These are phyloP conservation scores for Pseudomonodictys pantanalensis DNA, from an alignment of 495 filamentous ascomycete genomes.

Conservation along the genomic window DNA sequence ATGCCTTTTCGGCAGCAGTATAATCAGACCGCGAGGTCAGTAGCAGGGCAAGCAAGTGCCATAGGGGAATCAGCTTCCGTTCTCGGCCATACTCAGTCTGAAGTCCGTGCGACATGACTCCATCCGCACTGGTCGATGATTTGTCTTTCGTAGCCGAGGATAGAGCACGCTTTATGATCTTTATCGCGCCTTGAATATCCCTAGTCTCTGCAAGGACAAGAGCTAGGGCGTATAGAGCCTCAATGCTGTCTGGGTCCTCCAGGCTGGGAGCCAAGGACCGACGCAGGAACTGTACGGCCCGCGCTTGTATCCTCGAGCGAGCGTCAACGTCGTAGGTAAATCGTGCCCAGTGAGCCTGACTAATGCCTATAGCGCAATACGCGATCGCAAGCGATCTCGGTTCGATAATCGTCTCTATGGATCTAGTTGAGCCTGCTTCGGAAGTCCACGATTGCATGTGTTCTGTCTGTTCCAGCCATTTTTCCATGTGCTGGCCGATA, in stretches of 20 bases:
- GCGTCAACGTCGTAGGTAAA: constrained; percentile 69
- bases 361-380: constrained; percentile 78
- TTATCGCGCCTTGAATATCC: constrained; percentile 72
- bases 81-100: constrained; percentile 42
- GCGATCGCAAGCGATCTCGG: constrained; percentile 59
- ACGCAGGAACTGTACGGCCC: constrained; percentile 70
- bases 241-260: constrained; percentile 59
- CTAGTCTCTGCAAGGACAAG: constrained; percentile 76
- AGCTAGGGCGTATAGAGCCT: constrained; percentile 75
- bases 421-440: constrained; percentile 2
- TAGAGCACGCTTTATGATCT: constrained; percentile 65
- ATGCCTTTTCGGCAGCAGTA: constrained; percentile 70
- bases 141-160: constrained; percentile 32
- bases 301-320: constrained; percentile 64
- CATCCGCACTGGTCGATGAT: constrained; percentile 33
- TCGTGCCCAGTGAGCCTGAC: constrained; percentile 79
- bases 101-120: constrained; percentile 40
- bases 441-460: constrained; percentile 28
- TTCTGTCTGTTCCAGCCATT: constrained; percentile 54
- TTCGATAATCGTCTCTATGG: constrained; percentile 41
- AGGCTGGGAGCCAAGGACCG: constrained; percentile 65
- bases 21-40: constrained; percentile 86
- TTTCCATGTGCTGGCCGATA: constrained; percentile 62
- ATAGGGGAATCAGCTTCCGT: constrained; percentile 63
- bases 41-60: constrained; percentile 84